A percentile compares a stretch with the other conserved stretches of the same genome.
Conservation (phyloP, 176 grass and related monocot genomes). For the Ampelocalamus luodianensis region DNA sequence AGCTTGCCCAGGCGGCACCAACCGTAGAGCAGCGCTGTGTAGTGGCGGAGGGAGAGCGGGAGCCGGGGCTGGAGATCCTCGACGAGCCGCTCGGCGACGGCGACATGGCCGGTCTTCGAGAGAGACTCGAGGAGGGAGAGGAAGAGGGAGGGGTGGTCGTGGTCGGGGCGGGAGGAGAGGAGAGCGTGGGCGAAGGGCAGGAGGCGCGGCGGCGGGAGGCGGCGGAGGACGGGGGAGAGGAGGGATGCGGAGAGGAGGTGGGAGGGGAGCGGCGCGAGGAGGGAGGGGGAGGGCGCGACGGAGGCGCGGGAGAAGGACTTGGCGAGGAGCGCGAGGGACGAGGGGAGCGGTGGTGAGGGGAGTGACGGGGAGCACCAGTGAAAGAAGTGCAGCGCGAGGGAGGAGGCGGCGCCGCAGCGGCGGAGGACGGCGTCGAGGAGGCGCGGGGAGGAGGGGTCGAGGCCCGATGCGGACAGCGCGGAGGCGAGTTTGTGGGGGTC, state of each 20-base stretch:
- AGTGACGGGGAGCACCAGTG: constrained; percentile 71
- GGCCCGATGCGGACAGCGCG: constrained; percentile 58
- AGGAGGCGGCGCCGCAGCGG: constrained; percentile 64
- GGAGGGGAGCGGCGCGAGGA: constrained; percentile 59
- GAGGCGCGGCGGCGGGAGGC: constrained; percentile 57
- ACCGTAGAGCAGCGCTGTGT: constrained; percentile 86
- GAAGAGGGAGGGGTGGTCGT: constrained; percentile 49
- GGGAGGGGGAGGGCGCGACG: constrained; percentile 50
- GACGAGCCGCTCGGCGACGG: constrained; percentile 75
- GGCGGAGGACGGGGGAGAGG: constrained; percentile 57
- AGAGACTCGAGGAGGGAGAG: constrained; percentile 68
- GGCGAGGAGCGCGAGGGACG: constrained; percentile 61
- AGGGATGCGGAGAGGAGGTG: constrained; percentile 57
- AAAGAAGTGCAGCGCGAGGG: constrained; percentile 69
- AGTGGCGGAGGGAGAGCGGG: constrained; percentile 68
- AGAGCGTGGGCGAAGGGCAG: constrained; percentile 55
- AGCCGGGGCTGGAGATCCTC: constrained; percentile 69
- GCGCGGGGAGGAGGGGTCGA: constrained; percentile 58
- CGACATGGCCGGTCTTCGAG: constrained; percentile 63
- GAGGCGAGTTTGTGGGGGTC: constrained; percentile 54
- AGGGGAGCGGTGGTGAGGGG: constrained; percentile 53
- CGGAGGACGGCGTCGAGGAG: constrained; percentile 68
- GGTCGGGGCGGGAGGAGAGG: constrained; percentile 55
- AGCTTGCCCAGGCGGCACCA: constrained; percentile 94
- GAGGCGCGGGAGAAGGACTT: constrained; percentile 63